A percentile compares a stretch with the other conserved stretches of the same genome.
Evolutionary conservation across 2,329 filamentous ascomycete species (phyloP).

Genomic region (Fusarium tjaetaba): DNA sequence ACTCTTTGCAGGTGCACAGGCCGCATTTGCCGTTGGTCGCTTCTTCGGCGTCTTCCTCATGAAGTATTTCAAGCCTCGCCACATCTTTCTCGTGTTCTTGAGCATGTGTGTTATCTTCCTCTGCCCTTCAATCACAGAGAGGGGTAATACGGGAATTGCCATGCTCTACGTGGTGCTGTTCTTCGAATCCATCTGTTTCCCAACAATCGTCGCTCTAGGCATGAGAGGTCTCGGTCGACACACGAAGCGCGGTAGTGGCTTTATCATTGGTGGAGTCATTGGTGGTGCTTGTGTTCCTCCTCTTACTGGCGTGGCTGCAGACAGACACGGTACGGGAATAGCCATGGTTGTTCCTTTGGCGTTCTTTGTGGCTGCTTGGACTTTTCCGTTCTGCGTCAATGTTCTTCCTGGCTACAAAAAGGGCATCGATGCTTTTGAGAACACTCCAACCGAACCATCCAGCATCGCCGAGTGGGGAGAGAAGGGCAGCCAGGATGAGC

Average conservation of each 20-base stretch:
- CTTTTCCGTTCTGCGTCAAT: conserved; percentile 70
- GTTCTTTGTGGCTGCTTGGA: conserved; percentile 67
- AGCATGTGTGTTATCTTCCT: conserved; percentile 71
- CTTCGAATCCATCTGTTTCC: conserved; percentile 84
- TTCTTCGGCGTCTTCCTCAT: conserved; percentile 75
- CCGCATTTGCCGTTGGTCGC: conserved; percentile 75
- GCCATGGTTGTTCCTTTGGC: conserved; percentile 73
- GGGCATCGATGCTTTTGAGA: conserved; percentile 66
- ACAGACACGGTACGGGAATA: conserved; percentile 66
- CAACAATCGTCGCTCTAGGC: conserved; percentile 80
- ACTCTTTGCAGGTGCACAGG: conserved; percentile 79
- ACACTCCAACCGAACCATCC: neutral
- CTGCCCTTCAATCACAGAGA: conserved; percentile 57
- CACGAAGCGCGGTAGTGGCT: conserved; percentile 79
- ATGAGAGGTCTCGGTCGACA: conserved; percentile 80
- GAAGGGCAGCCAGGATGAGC: neutral
- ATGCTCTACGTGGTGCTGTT: conserved; percentile 78
- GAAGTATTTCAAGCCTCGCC: conserved; percentile 72
- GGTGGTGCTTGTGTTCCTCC: conserved; percentile 81
- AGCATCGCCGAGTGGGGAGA: neutral
- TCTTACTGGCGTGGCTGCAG: conserved; percentile 74
- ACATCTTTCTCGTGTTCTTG: conserved; percentile 74
- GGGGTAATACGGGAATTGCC: conserved; percentile 58
- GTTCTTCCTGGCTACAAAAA: conserved; percentile 71
- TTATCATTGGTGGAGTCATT: conserved; percentile 73